Base-by-base conservation (phyloP, 2,329 filamentous ascomycete species). In the Microcyclospora tardicrescens region DNA sequence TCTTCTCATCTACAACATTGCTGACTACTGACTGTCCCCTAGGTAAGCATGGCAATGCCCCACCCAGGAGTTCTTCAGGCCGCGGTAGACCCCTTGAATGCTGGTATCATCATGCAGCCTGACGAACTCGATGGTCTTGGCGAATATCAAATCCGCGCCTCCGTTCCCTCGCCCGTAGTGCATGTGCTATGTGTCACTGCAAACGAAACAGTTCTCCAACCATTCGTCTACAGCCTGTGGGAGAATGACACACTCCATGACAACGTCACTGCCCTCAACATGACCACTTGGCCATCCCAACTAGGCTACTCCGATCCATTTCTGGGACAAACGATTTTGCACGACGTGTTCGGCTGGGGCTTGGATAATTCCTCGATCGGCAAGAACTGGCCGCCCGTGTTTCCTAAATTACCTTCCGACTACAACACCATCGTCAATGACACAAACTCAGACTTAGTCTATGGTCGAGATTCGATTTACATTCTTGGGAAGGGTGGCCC, bases 151-250 rank as follows among this genome's bases (percentile, higher is more conserved):
- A 63, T 89, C 2, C 62, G 66, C 11, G 84, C 82, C 0, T 77
- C 79, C 0, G 78, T 85, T 0, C 73, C 80, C 0, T 81, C 77
- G 0, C 82, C 83, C 0, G 67, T 72, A 0, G 60, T 87, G 33
- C 84, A 87, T 45, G 79, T 84, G 0, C 58, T 86, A 27, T 91
- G 84, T 48, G 78, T 72, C 1, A 81, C 81, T 32, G 10, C 86
- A 65, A 67, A 67, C 0, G 41, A 56, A 14, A 50, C 65, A 0
- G 79, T 84, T 38, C 58, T 89, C 2, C 57, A 53, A 0, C 81
- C 81, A 0, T 59, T 87, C 2, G 63, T 87, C 0, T 85, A 79
- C 43, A 67, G 66, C 0, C 45, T 58, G 2, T 86, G 79, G 78
- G 71, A 73, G 0, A 40, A 67, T 19, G 63, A 28, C 5, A 49